Percentiles rank a stretch among this genome's conserved stretches.
These are phyloP conservation scores for Penicillium steckii DNA, from an alignment of 495 filamentous ascomycete species.

Conservation along the genomic window DNA sequence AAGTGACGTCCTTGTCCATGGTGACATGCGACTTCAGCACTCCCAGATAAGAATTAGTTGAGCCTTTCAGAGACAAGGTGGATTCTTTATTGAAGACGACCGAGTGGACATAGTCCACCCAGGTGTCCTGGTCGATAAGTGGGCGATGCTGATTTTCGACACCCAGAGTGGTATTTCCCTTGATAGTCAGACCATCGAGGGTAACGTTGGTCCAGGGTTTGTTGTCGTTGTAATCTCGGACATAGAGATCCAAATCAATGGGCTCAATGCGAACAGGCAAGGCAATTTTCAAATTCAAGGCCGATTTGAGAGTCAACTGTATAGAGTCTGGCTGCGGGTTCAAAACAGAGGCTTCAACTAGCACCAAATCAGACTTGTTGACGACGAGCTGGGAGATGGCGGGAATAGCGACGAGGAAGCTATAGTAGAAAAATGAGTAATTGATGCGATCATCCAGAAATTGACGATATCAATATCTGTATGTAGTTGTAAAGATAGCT, in stretches of 20 bases:
- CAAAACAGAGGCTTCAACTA: conserved; percentile 34
- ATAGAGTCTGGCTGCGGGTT: conserved; percentile 33
- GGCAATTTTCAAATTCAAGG: conserved; percentile 34
- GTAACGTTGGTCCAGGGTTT: conserved; percentile 27
- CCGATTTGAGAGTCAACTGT: conserved; percentile 31
- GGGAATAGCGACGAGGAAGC: conserved; percentile 43
- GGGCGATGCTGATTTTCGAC: conserved; percentile 22
- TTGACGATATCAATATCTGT: no score
- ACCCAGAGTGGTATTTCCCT: conserved; percentile 37
- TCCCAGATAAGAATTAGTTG: conserved; percentile 36
- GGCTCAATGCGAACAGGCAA: conserved; percentile 40
- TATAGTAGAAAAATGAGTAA: conserved; percentile 7
- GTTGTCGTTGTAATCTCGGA: conserved; percentile 23
- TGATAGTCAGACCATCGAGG: conserved; percentile 27
- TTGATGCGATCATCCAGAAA: no score
- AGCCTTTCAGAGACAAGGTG: conserved; percentile 27
- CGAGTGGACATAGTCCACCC: conserved; percentile 34
- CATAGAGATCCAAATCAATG: conserved; percentile 33
- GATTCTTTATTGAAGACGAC: conserved; percentile 32
- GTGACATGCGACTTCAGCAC: conserved; percentile 33
- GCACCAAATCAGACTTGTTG: conserved; percentile 36
- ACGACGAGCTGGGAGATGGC: conserved; percentile 44
- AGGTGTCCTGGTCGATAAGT: conserved; percentile 24
- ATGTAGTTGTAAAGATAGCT: no score
- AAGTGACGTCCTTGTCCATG: conserved; percentile 36